Base-by-base conservation (phyloP, 2,329 filamentous ascomycete genomes). In the Monilinia laxa region DNA sequence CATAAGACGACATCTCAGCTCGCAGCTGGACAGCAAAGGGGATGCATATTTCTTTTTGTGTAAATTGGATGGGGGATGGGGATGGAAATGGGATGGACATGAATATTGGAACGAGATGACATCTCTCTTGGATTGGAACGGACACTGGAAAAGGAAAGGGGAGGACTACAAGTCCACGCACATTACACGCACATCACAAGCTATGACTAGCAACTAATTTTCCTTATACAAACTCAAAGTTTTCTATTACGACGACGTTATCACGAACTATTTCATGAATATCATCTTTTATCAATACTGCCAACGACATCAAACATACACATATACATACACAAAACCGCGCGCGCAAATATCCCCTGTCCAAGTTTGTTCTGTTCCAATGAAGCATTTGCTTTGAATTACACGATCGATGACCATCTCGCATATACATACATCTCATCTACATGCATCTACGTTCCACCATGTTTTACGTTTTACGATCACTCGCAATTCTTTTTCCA, bases 241-340 rank as follows among this genome's bases (percentile, higher is more conserved):
- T 62, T 20, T 53, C 40, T 45, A 54, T 54, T 49, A 62, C 64
- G 64, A 66, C 64, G 20, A 66, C 64, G 64, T 66, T 66, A 62
- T 62, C 64, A 66, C 64, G 64, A 62, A 66, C 35, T 45, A 62
- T 66, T 66, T 66, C 64, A 66, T 66, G n/a, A 62, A 53, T 62
- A 53, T 64, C 49, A 57, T 62, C 60, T 52, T 4, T 59, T 53
- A 40, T 23, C 59, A 62, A 28, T 28, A 53, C 47, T 40, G 42
- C 16, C 25, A 28, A 53, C 51, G 51, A 53, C 47, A 31, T 42
- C 20, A 16, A 62, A 52, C 28, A 65, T n/a, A 59, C 51, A 25
- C 35, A 23, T 40, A 53, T 18, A 62, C n/a, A 62, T 20, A 64
- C 40, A 64, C 52, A 56, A 9, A 25, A 54, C 38, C 42, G 14